These are phyloP conservation scores for Boletus fagicola DNA, from an alignment of 768 basidiomycete genomes.

Conservation along the genomic window DNA sequence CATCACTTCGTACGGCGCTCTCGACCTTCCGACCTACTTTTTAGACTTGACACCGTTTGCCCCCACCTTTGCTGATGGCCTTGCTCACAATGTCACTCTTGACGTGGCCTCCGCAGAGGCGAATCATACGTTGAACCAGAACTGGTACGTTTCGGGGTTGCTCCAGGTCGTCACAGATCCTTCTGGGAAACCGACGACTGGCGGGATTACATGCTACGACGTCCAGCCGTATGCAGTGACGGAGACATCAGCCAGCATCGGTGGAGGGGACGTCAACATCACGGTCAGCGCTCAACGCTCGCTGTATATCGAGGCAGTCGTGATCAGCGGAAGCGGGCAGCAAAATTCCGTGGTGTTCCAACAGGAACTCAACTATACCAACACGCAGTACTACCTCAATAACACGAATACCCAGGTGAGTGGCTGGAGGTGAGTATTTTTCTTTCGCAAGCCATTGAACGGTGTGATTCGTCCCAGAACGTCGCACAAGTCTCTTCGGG, in stretches of 20 bases:
- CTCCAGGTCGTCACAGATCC: constrained; percentile 69
- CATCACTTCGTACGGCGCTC: constrained; percentile 72
- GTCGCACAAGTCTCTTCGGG: constrained; percentile 51
- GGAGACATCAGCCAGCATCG: constrained; percentile 44
- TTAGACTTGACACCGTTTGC: constrained; percentile 78
- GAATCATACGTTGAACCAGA: constrained; percentile 63
- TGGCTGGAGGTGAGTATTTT: neutral
- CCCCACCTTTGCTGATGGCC: constrained; percentile 63
- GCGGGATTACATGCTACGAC: constrained; percentile 58
- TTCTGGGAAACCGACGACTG: constrained; percentile 63
- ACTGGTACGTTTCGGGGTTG: constrained; percentile 74
- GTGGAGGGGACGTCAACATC: constrained; percentile 50
- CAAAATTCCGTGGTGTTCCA: constrained; percentile 53
- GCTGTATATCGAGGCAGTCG: constrained; percentile 58
- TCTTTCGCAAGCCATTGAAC: neutral
- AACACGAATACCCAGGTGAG: constrained; percentile 42
- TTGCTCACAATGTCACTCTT: constrained; percentile 68
- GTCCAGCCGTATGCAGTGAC: constrained; percentile 57
- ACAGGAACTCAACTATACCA: constrained; percentile 61
- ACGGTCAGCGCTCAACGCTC: constrained; percentile 59
- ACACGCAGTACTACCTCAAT: constrained; percentile 60
- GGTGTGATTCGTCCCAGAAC: constrained; percentile 34
- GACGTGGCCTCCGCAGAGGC: constrained; percentile 71
- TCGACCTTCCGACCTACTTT: constrained; percentile 77
- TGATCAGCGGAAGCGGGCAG: constrained; percentile 61